These are phyloP conservation scores for Capronia americana DNA, from an alignment of 2,329 filamentous ascomycete genomes.

Conservation along the genomic window DNA sequence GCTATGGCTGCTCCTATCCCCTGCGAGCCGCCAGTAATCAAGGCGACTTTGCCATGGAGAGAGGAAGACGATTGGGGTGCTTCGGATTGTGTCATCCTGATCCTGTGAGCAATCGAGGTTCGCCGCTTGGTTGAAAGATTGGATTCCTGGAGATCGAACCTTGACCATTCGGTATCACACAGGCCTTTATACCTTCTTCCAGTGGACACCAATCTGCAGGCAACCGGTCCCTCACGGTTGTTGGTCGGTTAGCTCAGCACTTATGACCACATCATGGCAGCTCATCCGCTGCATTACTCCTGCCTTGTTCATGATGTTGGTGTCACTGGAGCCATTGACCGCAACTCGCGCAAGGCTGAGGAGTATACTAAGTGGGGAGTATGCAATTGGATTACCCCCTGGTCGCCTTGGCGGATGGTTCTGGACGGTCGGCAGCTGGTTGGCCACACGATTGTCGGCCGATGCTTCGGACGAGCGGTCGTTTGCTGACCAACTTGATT, in stretches of 20 bases:
- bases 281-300: background rate
- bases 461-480: constrained; percentile 7
- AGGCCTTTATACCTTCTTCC: too few species aligned
- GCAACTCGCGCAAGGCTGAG: constrained; percentile 4
- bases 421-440: background rate
- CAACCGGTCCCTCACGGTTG: background rate
- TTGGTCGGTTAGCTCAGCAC: background rate
- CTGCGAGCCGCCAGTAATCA: constrained; percentile 20
- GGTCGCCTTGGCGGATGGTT: background rate
- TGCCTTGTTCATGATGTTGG: background rate
- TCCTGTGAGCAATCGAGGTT: too few species aligned
- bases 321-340: background rate
- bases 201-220: too few species aligned
- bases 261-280: background rate
- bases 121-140: too few species aligned
- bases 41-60: constrained; percentile 12
- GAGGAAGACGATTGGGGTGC: constrained; percentile 9
- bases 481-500: background rate
- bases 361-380: background rate
- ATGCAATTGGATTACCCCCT: constrained; percentile 21
- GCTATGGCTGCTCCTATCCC: constrained; percentile 37
- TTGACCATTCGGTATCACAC: too few species aligned
- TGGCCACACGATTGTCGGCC: background rate
- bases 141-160: too few species aligned
- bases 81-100: background rate